Percentiles rank a stretch among this genome's conserved stretches.
These are phyloP conservation scores for Pythium monospermum DNA, from an alignment of 352 stramenopile genomes.

Conservation along the genomic window DNA sequence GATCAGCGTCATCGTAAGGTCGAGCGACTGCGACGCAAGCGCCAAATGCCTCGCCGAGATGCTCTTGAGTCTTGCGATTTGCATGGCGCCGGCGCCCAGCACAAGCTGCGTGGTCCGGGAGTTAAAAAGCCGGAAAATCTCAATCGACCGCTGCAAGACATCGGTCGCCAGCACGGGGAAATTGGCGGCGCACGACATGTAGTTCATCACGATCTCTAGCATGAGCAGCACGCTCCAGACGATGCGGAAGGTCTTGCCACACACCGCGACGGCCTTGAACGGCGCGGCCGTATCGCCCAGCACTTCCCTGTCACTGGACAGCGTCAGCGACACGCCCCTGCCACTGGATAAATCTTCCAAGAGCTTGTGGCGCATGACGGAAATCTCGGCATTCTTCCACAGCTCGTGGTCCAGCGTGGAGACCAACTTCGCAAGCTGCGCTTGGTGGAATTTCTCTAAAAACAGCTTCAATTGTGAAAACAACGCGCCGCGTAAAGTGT, in stretches of 20 bases:
- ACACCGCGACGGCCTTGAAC: slow-evolving; percentile 85
- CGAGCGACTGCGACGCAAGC: slow-evolving; percentile 93
- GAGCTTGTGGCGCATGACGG: slow-evolving; percentile 81
- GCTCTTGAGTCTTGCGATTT: slow-evolving; percentile 94
- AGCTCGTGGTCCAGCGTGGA: slow-evolving; percentile 93
- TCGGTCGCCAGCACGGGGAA: slow-evolving; percentile 94
- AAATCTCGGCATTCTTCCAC: slow-evolving; percentile 93
- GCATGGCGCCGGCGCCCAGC: slow-evolving; percentile 94
- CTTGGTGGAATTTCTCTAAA: slow-evolving; percentile 92
- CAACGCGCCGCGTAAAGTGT: slow-evolving; percentile 89
- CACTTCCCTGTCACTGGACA: slow-evolving; percentile 66
- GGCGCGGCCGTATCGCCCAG: slow-evolving; percentile 53
- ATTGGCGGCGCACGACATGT: slow-evolving; percentile 91
- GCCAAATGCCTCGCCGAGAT: slow-evolving; percentile 96
- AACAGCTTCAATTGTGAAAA: slow-evolving; percentile 94
- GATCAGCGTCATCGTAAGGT: slow-evolving; percentile 91
- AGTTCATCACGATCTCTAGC: slow-evolving; percentile 95
- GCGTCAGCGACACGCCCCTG: slow-evolving; percentile 72
- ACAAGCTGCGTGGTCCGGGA: slow-evolving; percentile 95
- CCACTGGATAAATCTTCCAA: slow-evolving; percentile 91
- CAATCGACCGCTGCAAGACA: slow-evolving; percentile 90
- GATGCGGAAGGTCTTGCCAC: slow-evolving; percentile 91
- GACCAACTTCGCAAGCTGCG: slow-evolving; percentile 90
- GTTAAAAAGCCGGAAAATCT: slow-evolving; percentile 95
- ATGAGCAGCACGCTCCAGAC: slow-evolving; percentile 95